phyloP scores from a whole-genome alignment of 2,329 filamentous ascomycete genomes.

The Ophiosphaerella herpotricha region DNA sequence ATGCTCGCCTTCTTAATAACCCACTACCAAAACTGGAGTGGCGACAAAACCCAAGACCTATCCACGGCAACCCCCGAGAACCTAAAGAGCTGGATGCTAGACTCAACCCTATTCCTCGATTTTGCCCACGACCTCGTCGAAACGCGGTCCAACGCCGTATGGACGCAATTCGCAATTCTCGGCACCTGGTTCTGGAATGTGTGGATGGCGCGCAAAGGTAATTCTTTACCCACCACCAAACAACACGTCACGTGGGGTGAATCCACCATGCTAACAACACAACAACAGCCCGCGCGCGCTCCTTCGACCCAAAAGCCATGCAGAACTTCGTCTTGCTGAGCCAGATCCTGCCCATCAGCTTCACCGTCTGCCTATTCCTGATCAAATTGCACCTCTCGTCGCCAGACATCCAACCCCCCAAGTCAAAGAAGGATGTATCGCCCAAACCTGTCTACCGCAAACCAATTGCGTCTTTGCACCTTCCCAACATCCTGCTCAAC shows the following conservation, averaged over 20 bases:
- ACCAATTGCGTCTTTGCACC: conserved; percentile 20
- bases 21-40: conserved; percentile 30
- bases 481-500: conserved; percentile 36
- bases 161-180: conserved; percentile 31
- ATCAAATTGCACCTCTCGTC: conserved; percentile 31
- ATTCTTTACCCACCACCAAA: not conserved
- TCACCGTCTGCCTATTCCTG: conserved; percentile 32
- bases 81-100: conserved; percentile 35
- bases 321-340: conserved; percentile 31
- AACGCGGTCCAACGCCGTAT: conserved; percentile 26
- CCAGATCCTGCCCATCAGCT: conserved; percentile 36
- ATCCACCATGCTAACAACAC: conserved; percentile 1
- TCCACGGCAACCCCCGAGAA: conserved; percentile 1
- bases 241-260: not conserved
- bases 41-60: conserved; percentile 1
- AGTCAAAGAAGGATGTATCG: not conserved
- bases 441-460: conserved; percentile 1
- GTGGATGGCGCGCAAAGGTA: conserved; percentile 35
- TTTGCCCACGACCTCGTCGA: conserved; percentile 37
- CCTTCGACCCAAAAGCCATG: conserved; percentile 13
- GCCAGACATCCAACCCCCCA: conserved; percentile 10
- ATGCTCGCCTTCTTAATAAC: conserved; percentile 39
- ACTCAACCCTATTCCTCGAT: conserved; percentile 29
- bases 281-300: conserved; percentile 17
- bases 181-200: conserved; percentile 39